Conservation (phyloP, 2,329 filamentous ascomycete species). For the Verticillium nubilum region DNA sequence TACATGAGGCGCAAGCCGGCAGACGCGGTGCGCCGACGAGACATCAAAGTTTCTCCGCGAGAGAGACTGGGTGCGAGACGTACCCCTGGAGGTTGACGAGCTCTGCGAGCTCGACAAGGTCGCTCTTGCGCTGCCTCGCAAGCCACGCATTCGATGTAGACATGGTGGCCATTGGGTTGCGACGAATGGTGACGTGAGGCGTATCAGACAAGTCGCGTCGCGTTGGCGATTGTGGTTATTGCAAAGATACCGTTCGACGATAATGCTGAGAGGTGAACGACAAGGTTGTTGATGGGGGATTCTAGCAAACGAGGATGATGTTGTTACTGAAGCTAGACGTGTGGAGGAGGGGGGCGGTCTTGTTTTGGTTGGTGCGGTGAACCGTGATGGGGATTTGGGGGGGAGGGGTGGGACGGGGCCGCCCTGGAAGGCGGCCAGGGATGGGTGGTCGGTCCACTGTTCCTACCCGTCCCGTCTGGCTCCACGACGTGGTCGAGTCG, state of each 20-base stretch:
- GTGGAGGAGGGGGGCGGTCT: constrained; percentile 5
- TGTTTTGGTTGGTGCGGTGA: constrained; percentile 10
- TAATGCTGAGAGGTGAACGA: constrained; percentile 1
- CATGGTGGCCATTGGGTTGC: constrained; percentile 39
- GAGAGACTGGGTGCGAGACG: constrained; percentile 25
- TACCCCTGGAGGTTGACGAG: constrained; percentile 68
- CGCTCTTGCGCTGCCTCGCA: constrained; percentile 74
- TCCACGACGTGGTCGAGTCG: not conserved
- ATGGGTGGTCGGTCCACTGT: constrained; percentile 12
- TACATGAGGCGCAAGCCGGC: not conserved
- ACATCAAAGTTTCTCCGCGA: not conserved
- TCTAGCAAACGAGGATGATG: not conserved
- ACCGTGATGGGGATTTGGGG: not conserved
- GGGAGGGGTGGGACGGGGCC: not conserved
- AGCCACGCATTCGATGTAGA: constrained; percentile 66
- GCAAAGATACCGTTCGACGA: not conserved
- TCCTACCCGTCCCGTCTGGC: not conserved
- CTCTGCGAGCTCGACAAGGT: constrained; percentile 70
- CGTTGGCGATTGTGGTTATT: constrained; percentile 2
- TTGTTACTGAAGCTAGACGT: constrained; percentile 2
- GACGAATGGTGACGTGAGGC: not conserved
- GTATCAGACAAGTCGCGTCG: constrained; percentile 9
- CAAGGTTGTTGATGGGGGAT: not conserved
- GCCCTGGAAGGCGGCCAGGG: constrained; percentile 6
- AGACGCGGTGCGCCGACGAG: not conserved